phyloP scores from a whole-genome alignment of 805 yeast species.

The Yamadazyma sp. region DNA sequence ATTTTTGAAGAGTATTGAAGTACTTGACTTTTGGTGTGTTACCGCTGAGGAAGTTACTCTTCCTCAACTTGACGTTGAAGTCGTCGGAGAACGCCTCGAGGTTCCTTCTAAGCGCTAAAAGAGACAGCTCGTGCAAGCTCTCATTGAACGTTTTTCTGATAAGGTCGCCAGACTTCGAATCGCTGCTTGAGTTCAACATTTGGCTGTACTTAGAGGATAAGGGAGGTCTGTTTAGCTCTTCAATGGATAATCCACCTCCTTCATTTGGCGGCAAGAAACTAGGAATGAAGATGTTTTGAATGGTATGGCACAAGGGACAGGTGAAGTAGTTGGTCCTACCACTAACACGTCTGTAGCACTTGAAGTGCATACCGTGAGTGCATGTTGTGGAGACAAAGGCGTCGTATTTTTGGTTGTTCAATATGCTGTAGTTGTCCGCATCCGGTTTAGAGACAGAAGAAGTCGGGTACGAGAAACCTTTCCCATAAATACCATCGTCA shows the following conservation, averaged over 20 bases:
- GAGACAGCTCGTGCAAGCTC: conserved; percentile 8
- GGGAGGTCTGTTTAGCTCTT: conserved; percentile 11
- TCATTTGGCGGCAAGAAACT: conserved; percentile 30
- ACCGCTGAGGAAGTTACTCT: conserved; percentile 11
- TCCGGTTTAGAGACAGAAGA: background rate
- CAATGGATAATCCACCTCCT: conserved; percentile 18
- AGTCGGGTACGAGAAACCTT: conserved; percentile 18
- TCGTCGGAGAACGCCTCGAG: conserved; percentile 18
- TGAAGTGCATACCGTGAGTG: conserved; percentile 53
- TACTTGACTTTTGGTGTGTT: conserved; percentile 12
- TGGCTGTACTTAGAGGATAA: conserved; percentile 20
- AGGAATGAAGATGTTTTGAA: conserved; percentile 47
- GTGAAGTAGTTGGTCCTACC: conserved; percentile 25
- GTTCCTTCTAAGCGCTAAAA: conserved; percentile 9
- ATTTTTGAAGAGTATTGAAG: conserved; percentile 19
- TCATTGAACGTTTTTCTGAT: conserved; percentile 23
- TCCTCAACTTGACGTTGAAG: conserved; percentile 16
- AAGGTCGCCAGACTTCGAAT: conserved; percentile 28
- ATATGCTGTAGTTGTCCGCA: background rate
- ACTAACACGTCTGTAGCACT: conserved; percentile 39
- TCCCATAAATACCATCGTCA: conserved; percentile 18
- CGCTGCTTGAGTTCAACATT: conserved; percentile 22
- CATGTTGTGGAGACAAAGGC: conserved; percentile 42
- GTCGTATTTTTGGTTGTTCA: conserved; percentile 17
- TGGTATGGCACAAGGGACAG: conserved; percentile 53